Base-by-base conservation (phyloP, 345 rosid genomes). In the Brassica rapa region DNA sequence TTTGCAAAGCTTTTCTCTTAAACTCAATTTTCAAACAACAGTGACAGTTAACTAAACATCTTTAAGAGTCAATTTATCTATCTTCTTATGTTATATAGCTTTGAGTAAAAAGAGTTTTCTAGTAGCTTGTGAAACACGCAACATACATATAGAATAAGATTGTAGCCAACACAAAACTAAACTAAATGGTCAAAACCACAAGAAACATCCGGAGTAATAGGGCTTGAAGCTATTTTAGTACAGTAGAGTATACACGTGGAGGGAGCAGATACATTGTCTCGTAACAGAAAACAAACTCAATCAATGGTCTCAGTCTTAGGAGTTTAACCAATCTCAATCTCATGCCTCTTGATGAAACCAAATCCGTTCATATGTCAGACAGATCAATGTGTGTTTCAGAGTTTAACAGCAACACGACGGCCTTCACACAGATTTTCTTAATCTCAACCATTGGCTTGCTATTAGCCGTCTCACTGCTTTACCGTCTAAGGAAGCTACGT, bases 371-470 rank as follows among this genome's bases (percentile, higher is more conserved):
- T 60, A 71, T 35, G 46, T 51, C 14, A 7, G n/a, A 74, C 77
- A 78, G 43, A 78, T 72, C 78, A 80, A 80, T 80, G 79, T 80
- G 79, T 80, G 75, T 74, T 69, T 43, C 79, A 69, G 82, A 80
- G 75, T 41, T 37, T 55, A 62, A 63, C 41, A 74, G 27, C 71
- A 68, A 46, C 62, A 46, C 77, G 59, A 73, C 74, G 27, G 84
- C 85, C 8, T 84, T 86, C 64, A 70, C 89, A 46, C 89, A 86
- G 76, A 86, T 93, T 80, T 39, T 91, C 61, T 80, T 85, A 15
- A 87, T 87, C 64, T 86, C 98, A 43, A 85, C 89, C 14, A 77
- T 90, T 15, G 92, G 92, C 35, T 75, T 94, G 73, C 67, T 94
- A 87, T 76, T 91, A 8, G 92, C 88, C 0, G 86, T 87, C 3